These are phyloP conservation scores for Plasmodium vinckei DNA, from an alignment of 169 alveolate genomes.

Conservation along the genomic window DNA sequence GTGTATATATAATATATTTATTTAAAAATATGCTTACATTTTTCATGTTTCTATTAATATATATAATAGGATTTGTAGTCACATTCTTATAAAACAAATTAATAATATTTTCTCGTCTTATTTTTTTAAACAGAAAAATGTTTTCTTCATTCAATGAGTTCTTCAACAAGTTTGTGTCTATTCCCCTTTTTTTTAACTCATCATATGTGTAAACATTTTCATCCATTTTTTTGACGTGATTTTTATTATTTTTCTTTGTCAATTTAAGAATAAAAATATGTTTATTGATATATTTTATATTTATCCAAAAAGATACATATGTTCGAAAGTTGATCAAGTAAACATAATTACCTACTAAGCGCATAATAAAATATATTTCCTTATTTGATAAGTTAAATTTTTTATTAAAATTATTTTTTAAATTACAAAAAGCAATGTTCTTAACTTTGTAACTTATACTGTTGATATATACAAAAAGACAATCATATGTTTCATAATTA, in stretches of 20 bases:
- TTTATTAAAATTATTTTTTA: slow-evolving; percentile 30
- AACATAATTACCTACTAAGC: slow-evolving; percentile 9
- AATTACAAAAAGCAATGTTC: slow-evolving; percentile 22
- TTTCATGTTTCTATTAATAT: slow-evolving; percentile 30
- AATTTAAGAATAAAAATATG: slow-evolving; percentile 7
- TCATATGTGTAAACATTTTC: no score
- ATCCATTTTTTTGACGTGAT: no score
- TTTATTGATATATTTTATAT: slow-evolving; percentile 20
- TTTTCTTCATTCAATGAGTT: neutral
- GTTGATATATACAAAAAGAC: slow-evolving; percentile 41
- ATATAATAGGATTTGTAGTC: slow-evolving; percentile 10
- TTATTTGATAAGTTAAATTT: slow-evolving; percentile 4
- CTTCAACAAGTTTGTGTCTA: no score
- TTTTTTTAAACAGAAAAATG: slow-evolving; percentile 13
- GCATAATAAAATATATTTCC: slow-evolving; percentile 20
- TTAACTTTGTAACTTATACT: slow-evolving; percentile 11
- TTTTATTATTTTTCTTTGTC: neutral
- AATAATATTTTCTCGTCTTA: slow-evolving; percentile 39
- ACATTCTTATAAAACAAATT: slow-evolving; percentile 14
- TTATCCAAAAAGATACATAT: slow-evolving; percentile 37
- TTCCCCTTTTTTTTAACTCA: neutral
- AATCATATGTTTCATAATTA: slow-evolving; percentile 12
- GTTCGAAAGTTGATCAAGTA: slow-evolving; percentile 21
- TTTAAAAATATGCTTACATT: slow-evolving; percentile 21
- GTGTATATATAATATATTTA: slow-evolving; percentile 50